Evolutionary conservation across 2,329 filamentous ascomycete genomes (phyloP).

Genomic region (Nemania bipapillata): DNA sequence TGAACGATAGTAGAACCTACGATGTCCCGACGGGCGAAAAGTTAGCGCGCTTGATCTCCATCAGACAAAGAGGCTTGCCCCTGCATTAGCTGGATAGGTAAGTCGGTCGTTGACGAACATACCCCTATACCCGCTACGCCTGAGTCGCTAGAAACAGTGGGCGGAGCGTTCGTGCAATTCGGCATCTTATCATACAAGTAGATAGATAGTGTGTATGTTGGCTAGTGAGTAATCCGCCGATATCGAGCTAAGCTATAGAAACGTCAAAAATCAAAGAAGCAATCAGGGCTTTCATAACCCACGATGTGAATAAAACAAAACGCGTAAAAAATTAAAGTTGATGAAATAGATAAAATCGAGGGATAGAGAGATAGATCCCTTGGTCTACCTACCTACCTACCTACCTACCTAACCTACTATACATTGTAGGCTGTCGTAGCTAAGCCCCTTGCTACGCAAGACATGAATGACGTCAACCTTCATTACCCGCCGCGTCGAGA

Average conservation of each 20-base stretch:
- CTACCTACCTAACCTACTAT: too few species aligned
- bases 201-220: too few species aligned
- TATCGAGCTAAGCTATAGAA: background rate
- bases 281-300: background rate
- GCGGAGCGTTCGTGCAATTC: slow-evolving; percentile 57
- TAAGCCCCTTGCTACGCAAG: slow-evolving; percentile 13
- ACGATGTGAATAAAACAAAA: slow-evolving; percentile 3
- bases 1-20: slow-evolving; percentile 72
- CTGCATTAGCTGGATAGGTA: slow-evolving; percentile 29
- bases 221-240: slow-evolving; percentile 1
- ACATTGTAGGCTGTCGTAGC: slow-evolving; percentile 2
- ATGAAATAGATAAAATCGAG: slow-evolving; percentile 5
- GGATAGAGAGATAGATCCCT: background rate
- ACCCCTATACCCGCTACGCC: slow-evolving; percentile 64
- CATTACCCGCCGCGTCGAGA: slow-evolving; percentile 19
- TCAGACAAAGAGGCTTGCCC: slow-evolving; percentile 13
- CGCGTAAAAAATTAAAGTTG: background rate
- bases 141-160: slow-evolving; percentile 57
- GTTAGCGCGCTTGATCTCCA: slow-evolving; percentile 16
- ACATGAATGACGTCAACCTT: slow-evolving; percentile 30
- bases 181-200: background rate
- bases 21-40: background rate
- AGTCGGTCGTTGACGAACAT: slow-evolving; percentile 44
- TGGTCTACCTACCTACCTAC: too few species aligned
- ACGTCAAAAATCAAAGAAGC: background rate